A percentile compares a stretch with the other conserved stretches of the same genome.
These are phyloP conservation scores for Cladophialophora carrionii DNA, from an alignment of 2,329 filamentous ascomycete species.

Conservation along the genomic window DNA sequence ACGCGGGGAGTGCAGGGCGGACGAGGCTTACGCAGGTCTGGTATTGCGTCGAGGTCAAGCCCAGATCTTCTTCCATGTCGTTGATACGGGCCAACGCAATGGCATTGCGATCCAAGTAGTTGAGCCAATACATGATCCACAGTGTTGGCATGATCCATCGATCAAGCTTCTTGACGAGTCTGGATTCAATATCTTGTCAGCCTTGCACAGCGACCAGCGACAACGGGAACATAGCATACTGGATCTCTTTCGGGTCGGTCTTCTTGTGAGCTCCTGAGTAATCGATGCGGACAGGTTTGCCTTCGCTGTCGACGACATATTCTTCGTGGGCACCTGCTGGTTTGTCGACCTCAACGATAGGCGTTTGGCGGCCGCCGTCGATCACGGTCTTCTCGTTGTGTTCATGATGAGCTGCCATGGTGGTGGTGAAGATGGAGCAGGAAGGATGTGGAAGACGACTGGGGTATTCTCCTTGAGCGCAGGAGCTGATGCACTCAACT, in stretches of 20 bases:
- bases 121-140: slow-evolving; percentile 36
- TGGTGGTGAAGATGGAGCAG: background rate
- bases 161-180: slow-evolving; percentile 46
- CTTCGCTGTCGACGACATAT: slow-evolving; percentile 25
- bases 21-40: slow-evolving; percentile 38
- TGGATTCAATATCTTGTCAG: slow-evolving; percentile 3
- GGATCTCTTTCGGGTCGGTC: slow-evolving; percentile 47
- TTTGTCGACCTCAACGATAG: slow-evolving; percentile 4
- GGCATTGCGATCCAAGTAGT: slow-evolving; percentile 41
- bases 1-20: background rate
- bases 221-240: background rate
- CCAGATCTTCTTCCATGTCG: slow-evolving; percentile 40
- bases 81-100: slow-evolving; percentile 43
- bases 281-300: slow-evolving; percentile 36
- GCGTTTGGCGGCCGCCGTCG: background rate
- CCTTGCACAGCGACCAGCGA: background rate
- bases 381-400: background rate
- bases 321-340: background rate
- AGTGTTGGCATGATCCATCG: slow-evolving; percentile 42
- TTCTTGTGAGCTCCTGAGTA: slow-evolving; percentile 48
- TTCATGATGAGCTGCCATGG: background rate
- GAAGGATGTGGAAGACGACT: background rate
- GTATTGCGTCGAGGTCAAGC: slow-evolving; percentile 40
- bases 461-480: background rate
- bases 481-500: background rate